Conservation (phyloP, 2,329 filamentous ascomycete species). For the Aspergillus sp. region DNA sequence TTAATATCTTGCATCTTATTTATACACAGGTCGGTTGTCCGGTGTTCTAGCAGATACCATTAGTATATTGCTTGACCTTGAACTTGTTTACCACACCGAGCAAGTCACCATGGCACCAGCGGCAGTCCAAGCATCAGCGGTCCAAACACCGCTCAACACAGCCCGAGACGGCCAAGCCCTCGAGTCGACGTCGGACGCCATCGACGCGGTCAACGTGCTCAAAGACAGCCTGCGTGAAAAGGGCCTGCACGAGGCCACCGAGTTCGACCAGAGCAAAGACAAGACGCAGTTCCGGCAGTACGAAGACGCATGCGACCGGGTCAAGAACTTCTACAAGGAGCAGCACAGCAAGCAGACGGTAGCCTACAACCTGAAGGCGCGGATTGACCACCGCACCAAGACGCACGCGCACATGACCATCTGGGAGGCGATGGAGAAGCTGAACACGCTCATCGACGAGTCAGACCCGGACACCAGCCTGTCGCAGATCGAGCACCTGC, state of each 20-base stretch:
- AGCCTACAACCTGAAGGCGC: constrained; percentile 71
- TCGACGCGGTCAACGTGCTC: constrained; percentile 52
- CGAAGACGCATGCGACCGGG: constrained; percentile 69
- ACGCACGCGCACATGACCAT: constrained; percentile 68
- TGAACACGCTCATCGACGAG: constrained; percentile 84
- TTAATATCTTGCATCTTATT: too few relatives aligned
- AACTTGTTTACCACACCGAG: too few relatives aligned
- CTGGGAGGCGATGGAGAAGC: constrained; percentile 87
- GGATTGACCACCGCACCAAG: constrained; percentile 59
- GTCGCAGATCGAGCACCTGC: constrained; percentile 79
- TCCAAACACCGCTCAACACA: constrained; percentile 23
- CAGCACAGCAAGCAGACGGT: constrained; percentile 51
- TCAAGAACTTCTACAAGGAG: constrained; percentile 77
- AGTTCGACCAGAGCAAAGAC: constrained; percentile 67
- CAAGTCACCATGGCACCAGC: constrained; percentile 22
- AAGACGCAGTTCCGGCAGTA: constrained; percentile 76
- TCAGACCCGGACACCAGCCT: constrained; percentile 83
- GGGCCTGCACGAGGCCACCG: constrained; percentile 44
- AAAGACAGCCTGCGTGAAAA: constrained; percentile 44
- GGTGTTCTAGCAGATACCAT: not conserved
- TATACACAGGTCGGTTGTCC: not conserved
- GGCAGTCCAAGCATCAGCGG: constrained; percentile 15
- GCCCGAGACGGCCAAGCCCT: constrained; percentile 48
- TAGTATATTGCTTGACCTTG: too few relatives aligned
- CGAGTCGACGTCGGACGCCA: constrained; percentile 49